Percentiles rank a stretch among this genome's conserved stretches.
These are phyloP conservation scores for Cyclotella atomus DNA, from an alignment of 108 stramenopile genomes.

Conservation along the genomic window DNA sequence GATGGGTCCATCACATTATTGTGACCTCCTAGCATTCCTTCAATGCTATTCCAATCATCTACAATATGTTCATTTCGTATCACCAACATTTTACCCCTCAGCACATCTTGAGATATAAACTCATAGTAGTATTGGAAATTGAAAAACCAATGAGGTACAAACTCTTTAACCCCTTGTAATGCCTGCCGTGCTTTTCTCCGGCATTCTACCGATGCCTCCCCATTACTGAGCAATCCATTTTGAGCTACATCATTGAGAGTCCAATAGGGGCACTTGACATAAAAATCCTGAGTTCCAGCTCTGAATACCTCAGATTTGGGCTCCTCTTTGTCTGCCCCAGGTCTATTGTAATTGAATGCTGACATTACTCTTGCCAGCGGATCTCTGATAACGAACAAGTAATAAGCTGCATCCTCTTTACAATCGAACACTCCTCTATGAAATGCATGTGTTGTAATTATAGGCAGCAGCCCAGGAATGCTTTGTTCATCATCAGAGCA, in stretches of 20 bases:
- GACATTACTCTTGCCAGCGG: slow-evolving; percentile 35
- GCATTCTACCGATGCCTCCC: slow-evolving; percentile 6
- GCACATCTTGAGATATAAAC: slow-evolving; percentile 20
- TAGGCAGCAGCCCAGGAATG: slow-evolving; percentile 21
- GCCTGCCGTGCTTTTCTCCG: slow-evolving; percentile 10
- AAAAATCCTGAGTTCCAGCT: slow-evolving; percentile 11
- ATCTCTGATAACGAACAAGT: slow-evolving; percentile 42
- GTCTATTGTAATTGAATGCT: slow-evolving; percentile 45
- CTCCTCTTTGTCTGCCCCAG: background rate
- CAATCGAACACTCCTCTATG: slow-evolving; percentile 51
- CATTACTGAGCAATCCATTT: slow-evolving; percentile 23
- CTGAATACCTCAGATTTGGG: background rate
- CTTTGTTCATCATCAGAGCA: slow-evolving; percentile 24
- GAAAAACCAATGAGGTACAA: slow-evolving; percentile 33
- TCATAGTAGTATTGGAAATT: slow-evolving; percentile 50
- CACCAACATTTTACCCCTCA: slow-evolving; percentile 45
- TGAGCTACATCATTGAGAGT: slow-evolving; percentile 34
- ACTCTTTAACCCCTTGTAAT: slow-evolving; percentile 15
- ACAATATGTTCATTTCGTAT: slow-evolving; percentile 54
- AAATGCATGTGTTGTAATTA: slow-evolving; percentile 39
- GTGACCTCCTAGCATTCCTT: slow-evolving; percentile 32
- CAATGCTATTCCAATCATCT: slow-evolving; percentile 53
- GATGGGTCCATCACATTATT: slow-evolving; percentile 17
- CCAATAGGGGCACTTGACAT: slow-evolving; percentile 29
- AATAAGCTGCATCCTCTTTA: slow-evolving; percentile 23